Conservation (phyloP, 2,329 filamentous ascomycete genomes). For the Alternaria metachromatica region DNA sequence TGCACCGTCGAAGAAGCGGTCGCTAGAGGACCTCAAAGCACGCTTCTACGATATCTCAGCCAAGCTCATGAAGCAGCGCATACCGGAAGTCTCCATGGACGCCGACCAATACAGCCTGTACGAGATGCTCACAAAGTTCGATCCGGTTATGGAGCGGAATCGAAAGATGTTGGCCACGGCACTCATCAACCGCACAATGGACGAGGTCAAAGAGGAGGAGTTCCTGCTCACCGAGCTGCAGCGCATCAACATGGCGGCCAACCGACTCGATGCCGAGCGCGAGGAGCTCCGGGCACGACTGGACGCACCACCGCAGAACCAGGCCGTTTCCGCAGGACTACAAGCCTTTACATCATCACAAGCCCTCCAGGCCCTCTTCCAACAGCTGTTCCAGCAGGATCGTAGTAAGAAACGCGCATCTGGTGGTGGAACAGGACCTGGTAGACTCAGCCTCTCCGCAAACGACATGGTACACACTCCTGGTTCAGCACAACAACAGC, state of each 20-base stretch:
- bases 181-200: constrained; percentile 77
- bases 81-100: constrained; percentile 69
- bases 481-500: constrained; percentile 33
- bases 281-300: constrained; percentile 85
- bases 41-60: constrained; percentile 87
- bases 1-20: constrained; percentile 62
- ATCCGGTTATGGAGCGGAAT: constrained; percentile 76
- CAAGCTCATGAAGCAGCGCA: constrained; percentile 50
- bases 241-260: constrained; percentile 85
- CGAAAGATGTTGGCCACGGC: constrained; percentile 86
- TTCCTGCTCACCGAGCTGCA: constrained; percentile 88
- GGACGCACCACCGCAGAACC: constrained; percentile 75
- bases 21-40: constrained; percentile 88
- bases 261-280: constrained; percentile 85
- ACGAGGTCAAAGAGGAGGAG: constrained; percentile 92
- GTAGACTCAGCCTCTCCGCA: constrained; percentile 49
- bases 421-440: constrained; percentile 34
- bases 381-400: constrained; percentile 81
- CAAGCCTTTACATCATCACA: constrained; percentile 77
- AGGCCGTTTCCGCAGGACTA: constrained; percentile 38
- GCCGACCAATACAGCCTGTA: constrained; percentile 81
- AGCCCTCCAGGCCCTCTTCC: constrained; percentile 79
- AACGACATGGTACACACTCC: constrained; percentile 48
- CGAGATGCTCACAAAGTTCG: constrained; percentile 86
- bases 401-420: constrained; percentile 83